Evolutionary conservation across 78 protist genomes (phyloP), one percentile per base, ranked within the genome.

Genomic region (Creolimax fragrantissima): DNA sequence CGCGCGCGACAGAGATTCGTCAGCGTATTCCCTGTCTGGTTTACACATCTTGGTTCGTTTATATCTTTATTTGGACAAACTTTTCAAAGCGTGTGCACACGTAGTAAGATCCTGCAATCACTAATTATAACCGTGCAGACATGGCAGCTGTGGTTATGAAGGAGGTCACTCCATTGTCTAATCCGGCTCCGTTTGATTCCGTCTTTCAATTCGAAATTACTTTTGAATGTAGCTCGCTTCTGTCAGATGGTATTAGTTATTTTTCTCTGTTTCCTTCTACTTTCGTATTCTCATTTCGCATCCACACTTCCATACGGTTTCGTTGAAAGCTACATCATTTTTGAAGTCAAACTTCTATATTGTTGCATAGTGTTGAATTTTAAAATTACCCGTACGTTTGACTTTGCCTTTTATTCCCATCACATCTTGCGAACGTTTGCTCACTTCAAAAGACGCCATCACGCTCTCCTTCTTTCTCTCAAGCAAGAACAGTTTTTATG

Each of bases 181-280:
- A 47, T 11, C 74, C 74, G 7, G 74, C 74, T 47, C 74, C 37
- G 11, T 47, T 47, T 47, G 74, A 47, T 11, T 7, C 47, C 45
- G 91, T 37, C 1, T 47, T 93, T 67, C 35, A 90, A 35, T 86
- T 95, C 3, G 93, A 93, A 42, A 93, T 95, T 45, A 66, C 88
- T 32, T 95, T 95, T 42, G 94, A 95, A 32, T 95, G 94, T 41
- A 35, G 2, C 2, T 42, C 3, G 43, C 81, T 3, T 32, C 45
- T 94, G 3, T 3, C 92, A 5, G 95, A 88, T 36, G 90, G 90
- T 86, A 3, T 47, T 47, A 47, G 74, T 11, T 24, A 47, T 24
- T 7, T 11, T 47, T 47, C 11, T 11, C 74, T 24, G 74, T 47
- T 47, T 24, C 37, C 11, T 7, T 47, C 11, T 11, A 11, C 11